Conservation (phyloP, 2,329 filamentous ascomycete genomes). For the Cytospora paraplurivora region DNA sequence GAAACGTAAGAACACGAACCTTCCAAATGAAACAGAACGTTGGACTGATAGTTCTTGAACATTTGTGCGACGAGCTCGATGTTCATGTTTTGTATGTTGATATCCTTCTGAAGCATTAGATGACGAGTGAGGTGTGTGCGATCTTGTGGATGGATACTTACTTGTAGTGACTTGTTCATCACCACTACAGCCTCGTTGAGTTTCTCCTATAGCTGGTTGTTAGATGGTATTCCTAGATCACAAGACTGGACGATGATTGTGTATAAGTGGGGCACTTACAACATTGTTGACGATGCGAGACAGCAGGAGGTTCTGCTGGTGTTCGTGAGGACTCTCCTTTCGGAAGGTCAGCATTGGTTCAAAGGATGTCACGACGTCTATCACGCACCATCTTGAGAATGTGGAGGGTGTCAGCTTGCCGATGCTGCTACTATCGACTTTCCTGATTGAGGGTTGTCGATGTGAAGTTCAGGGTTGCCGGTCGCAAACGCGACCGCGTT, state of each 20-base stretch:
- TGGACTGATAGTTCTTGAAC: slow-evolving; percentile 99
- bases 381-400: slow-evolving; percentile 20
- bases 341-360: neutral
- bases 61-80: slow-evolving; percentile 97
- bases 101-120: slow-evolving; percentile 64
- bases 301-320: slow-evolving; percentile 91
- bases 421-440: slow-evolving; percentile 14
- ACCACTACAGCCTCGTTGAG: slow-evolving; percentile 91
- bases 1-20: slow-evolving; percentile 53
- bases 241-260: neutral
- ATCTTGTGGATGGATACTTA: slow-evolving; percentile 40
- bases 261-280: slow-evolving; percentile 56
- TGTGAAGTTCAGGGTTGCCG: slow-evolving; percentile 10
- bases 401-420: neutral
- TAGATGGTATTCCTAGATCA: neutral
- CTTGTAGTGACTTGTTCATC: slow-evolving; percentile 90
- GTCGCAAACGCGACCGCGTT: slow-evolving; percentile 20
- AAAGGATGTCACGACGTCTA: neutral
- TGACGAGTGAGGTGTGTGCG: neutral
- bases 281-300: slow-evolving; percentile 97
- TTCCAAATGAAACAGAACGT: slow-evolving; percentile 95
- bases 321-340: slow-evolving; percentile 93
- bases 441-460: slow-evolving; percentile 18
- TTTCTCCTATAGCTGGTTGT: slow-evolving; percentile 70
- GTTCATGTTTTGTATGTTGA: slow-evolving; percentile 99